These are phyloP conservation scores for Dryas drummondii DNA, from an alignment of 306 rosid genomes.

Conservation along the genomic window DNA sequence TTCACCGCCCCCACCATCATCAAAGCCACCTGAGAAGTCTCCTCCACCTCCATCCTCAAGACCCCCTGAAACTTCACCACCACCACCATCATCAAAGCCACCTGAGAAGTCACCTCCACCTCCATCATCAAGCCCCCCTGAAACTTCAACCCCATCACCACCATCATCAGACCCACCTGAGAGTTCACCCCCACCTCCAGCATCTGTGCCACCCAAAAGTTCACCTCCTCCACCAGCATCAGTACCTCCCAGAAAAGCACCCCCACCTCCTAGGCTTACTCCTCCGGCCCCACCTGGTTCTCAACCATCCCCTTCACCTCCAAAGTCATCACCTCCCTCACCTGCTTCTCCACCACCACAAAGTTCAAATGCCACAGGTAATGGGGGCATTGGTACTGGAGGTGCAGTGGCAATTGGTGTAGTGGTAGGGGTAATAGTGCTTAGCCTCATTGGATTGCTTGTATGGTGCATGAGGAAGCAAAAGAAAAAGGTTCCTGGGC, in stretches of 20 bases:
- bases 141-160: constrained; percentile 24
- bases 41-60: constrained; percentile 39
- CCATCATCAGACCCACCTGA: constrained; percentile 30
- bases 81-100: constrained; percentile 32
- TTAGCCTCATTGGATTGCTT: constrained; percentile 58
- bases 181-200: constrained; percentile 44
- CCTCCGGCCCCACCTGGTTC: constrained; percentile 38
- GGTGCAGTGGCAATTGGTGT: constrained; percentile 50
- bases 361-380: constrained; percentile 33
- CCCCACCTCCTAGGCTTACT: constrained; percentile 39
- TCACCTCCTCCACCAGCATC: constrained; percentile 32
- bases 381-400: constrained; percentile 50
- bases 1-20: constrained; percentile 23
- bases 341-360: constrained; percentile 29
- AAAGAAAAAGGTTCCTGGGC: constrained; percentile 43
- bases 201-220: constrained; percentile 41
- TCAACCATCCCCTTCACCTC: constrained; percentile 40
- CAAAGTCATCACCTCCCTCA: constrained; percentile 33
- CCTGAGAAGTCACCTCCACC: constrained; percentile 32
- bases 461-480: constrained; percentile 65
- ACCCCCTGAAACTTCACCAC: constrained; percentile 29
- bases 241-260: constrained; percentile 30
- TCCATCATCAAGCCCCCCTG: constrained; percentile 30
- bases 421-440: constrained; percentile 45
- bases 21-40: constrained; percentile 22